Conservation (phyloP, 2,329 filamentous ascomycete species). For the Pyricularia sp. region DNA sequence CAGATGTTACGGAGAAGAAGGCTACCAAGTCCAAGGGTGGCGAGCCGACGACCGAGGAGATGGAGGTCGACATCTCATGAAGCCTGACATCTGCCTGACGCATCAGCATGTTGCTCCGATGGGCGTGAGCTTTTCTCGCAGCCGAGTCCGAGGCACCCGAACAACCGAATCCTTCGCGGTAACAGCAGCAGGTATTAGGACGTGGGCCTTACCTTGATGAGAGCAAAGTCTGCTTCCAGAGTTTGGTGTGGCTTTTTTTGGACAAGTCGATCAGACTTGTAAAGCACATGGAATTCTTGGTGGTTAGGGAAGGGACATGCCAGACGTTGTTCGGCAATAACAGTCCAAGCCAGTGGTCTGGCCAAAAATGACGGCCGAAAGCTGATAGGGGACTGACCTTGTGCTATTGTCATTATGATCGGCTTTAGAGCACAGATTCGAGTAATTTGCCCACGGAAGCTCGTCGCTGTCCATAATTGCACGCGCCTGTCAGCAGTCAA, state of each 20-base stretch:
- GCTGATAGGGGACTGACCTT: background rate
- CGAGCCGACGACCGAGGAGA: background rate
- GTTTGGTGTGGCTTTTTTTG: background rate
- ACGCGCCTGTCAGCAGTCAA: too few species aligned
- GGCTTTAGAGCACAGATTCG: background rate
- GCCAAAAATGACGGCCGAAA: background rate
- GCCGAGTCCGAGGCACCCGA: background rate
- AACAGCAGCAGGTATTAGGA: background rate
- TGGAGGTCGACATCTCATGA: conserved; percentile 7
- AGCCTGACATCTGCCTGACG: background rate
- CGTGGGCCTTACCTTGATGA: background rate
- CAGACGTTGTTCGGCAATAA: background rate
- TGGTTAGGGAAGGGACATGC: background rate
- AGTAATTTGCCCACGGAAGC: too few species aligned
- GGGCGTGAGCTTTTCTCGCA: background rate
- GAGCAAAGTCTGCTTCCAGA: background rate
- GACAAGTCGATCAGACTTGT: background rate
- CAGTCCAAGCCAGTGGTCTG: background rate
- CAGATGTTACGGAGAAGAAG: conserved; percentile 2
- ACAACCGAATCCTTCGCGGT: background rate
- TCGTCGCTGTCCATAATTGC: too few species aligned
- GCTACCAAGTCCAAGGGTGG: background rate
- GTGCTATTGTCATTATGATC: background rate
- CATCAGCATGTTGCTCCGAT: background rate
- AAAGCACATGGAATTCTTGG: background rate